Base-by-base conservation (phyloP, 164 flowering plant species). In the Echeveria elegans region DNA sequence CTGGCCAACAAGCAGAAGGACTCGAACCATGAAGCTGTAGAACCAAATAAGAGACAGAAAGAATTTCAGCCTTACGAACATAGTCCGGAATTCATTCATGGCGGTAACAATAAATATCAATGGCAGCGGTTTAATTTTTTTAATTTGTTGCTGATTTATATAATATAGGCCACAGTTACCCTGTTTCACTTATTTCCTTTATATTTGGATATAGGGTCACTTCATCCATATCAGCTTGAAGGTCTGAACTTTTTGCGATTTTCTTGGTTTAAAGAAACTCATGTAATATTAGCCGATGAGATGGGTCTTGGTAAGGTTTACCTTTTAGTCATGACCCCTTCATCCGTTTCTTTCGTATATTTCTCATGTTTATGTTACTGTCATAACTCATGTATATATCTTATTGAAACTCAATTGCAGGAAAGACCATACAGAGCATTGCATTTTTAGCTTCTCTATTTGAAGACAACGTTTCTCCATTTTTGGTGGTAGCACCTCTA, bases 221-320 rank as follows among this genome's bases (percentile, higher is more conserved):
- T 95, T 58, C 99, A 95, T 73, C 96, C 97, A 18, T 95, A 95
- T 77, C 99, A 95, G 80, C 94, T 95, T 66, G 97, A 95, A 73
- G 99, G 99, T 24, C 73, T 95, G 81, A 92, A 92, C 75, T 95
- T 95, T 76, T 75, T 95, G 67, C 93, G 99, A 6, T 95, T 81
- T 69, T 82, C 99, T 30, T 95, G 96, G 94, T 86, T 86, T 40
- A 95, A 91, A 77, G 84, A 83, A 70, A 95, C 97, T 63, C 99
- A 92, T 80, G 97, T 95, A 60, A 92, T 95, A 65, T 97, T 95
- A 70, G 99, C 99, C 41, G 99, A 95, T 82, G 99, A 95, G 72
- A 92, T 95, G 99, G 99, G 99, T 24, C 96, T 95, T 66, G 99
- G 98, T 88, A 72, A 74, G 81, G 77, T 67, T 67, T 67, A 9